Evolutionary conservation across 2,329 filamentous ascomycete species (phyloP).

Genomic region (Monosporascus cannonballus): DNA sequence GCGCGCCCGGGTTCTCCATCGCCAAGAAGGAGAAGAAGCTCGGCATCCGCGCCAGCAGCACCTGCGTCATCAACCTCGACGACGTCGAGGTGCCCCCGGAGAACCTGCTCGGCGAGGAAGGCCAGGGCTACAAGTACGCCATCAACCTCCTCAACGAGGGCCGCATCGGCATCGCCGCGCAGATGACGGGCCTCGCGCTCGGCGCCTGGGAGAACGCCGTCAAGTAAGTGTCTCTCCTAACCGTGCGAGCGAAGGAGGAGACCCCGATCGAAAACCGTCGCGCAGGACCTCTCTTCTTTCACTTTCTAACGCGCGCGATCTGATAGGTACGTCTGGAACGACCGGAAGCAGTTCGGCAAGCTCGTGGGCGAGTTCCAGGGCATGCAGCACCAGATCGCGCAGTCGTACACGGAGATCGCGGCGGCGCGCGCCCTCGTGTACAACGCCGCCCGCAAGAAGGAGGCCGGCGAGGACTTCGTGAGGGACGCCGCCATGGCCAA

Average conservation of each 20-base stretch:
- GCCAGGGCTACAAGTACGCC: conserved; percentile 96
- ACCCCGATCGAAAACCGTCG: too few relatives aligned
- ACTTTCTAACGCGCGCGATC: not conserved
- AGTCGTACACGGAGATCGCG: conserved; percentile 88
- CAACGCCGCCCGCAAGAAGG: conserved; percentile 97
- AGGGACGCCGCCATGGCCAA: conserved; percentile 97
- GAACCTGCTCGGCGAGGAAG: conserved; percentile 82
- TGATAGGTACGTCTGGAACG: conserved; percentile 81
- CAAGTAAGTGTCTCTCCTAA: conserved; percentile 29
- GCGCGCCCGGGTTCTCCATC: conserved; percentile 80
- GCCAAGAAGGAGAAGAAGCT: conserved; percentile 99
- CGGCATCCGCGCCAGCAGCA: conserved; percentile 91
- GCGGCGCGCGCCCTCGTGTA: conserved; percentile 89
- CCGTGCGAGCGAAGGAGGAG: too few relatives aligned
- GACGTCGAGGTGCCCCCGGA: conserved; percentile 86
- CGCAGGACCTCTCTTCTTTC: too few relatives aligned
- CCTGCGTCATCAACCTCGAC: conserved; percentile 95
- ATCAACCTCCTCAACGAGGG: conserved; percentile 93
- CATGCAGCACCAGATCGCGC: conserved; percentile 98
- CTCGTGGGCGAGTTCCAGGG: conserved; percentile 96
- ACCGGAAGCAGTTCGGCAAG: conserved; percentile 92
- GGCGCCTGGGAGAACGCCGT: conserved; percentile 95
- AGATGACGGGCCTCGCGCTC: conserved; percentile 95
- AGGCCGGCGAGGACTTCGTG: conserved; percentile 92
- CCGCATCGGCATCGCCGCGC: conserved; percentile 93